Evolutionary conservation across 768 basidiomycete species (phyloP), one percentile per base, ranked within the genome.

Genomic region (Leucosporidium scottii): DNA sequence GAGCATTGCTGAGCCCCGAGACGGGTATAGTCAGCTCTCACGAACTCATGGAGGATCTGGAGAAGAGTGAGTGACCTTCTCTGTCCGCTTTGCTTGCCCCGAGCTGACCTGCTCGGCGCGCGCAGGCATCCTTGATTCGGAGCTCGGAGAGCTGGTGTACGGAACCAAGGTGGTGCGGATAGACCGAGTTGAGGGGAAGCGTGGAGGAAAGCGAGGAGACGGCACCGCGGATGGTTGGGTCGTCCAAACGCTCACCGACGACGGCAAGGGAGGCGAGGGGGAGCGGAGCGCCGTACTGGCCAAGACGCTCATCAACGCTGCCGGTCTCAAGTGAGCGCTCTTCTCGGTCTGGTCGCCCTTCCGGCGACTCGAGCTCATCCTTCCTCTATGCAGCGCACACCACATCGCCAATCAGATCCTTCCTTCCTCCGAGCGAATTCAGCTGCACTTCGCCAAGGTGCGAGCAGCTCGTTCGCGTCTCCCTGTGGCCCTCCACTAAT

Each of bases 21-120:
- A 93, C 93, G 0, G 96, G 96, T 3, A 93, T 98, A 68, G 78
- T 98, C 0, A 88, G 93, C 77, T 89, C 90, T 0, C 91, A 94
- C 80, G 77, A 84, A 6, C 79, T 93, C 62, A 90, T 97, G 85
- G 82, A 85, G 74, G 85, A 85, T 69, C 79, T 98, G 59, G 92
- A 93, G 77, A 84, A 83, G 74, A 59, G 67, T 62, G 39, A 25
- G 34, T 44, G 15, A 17, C 13, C 6, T 36, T 36, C 34, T 12
- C 34, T 36, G n/a, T n/a, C n/a, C n/a, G n/a, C n/a, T n/a, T n/a
- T n/a, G n/a, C n/a, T 34, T 2, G 15, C 39, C 15, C 8, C 39
- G 39, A 44, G 39, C 39, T 44, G 39, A 44, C 39, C 39, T 12
- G 6, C 12, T 44, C 39, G 10, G 8, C 39, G 8, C 39, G 39